Percentiles rank a stretch among this genome's conserved stretches.
These are phyloP conservation scores for Ramichloridium luteum DNA, from an alignment of 2,329 filamentous ascomycete species.

Conservation along the genomic window DNA sequence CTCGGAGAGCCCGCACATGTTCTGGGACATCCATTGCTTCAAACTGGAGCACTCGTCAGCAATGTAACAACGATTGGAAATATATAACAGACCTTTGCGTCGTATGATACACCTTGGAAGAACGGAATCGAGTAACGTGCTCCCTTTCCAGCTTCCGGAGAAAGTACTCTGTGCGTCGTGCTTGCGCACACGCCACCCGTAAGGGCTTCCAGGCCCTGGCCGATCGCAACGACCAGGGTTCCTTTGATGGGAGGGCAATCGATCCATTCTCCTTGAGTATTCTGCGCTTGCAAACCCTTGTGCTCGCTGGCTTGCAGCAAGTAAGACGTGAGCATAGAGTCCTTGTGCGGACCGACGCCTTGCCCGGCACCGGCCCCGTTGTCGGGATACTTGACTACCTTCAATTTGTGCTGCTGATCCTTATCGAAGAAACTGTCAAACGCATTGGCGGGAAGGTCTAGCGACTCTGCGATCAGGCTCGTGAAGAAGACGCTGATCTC, in stretches of 20 bases:
- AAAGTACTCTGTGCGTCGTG: conserved; percentile 76
- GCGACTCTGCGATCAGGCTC: conserved; percentile 70
- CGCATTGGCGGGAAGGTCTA: conserved; percentile 54
- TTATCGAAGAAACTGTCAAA: conserved; percentile 69
- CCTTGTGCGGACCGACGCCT: conserved; percentile 67
- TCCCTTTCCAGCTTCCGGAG: conserved; percentile 55
- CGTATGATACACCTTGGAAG: conserved; percentile 49
- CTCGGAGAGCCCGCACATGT: conserved; percentile 49
- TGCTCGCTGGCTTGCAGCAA: conserved; percentile 70
- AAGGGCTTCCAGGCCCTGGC: conserved; percentile 74
- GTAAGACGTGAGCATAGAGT: conserved; percentile 72
- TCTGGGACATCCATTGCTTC: conserved; percentile 62
- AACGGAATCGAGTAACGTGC: conserved; percentile 72
- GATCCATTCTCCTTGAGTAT: conserved; percentile 65
- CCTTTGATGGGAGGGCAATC: conserved; percentile 64
- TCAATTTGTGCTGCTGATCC: conserved; percentile 69
- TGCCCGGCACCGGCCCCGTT: conserved; percentile 44
- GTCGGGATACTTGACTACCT: conserved; percentile 79
- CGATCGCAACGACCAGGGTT: conserved; percentile 77
- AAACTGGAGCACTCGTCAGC: conserved; percentile 42
- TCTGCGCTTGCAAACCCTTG: conserved; percentile 69
- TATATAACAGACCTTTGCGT: neutral
- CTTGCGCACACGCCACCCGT: conserved; percentile 69
- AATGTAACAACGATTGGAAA: neutral
- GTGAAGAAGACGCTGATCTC: conserved; percentile 62